Percentiles rank a stretch among this genome's conserved stretches.
Evolutionary conservation across 495 filamentous ascomycete genomes (phyloP).

Genomic region (Lasiosphaeria hispida): DNA sequence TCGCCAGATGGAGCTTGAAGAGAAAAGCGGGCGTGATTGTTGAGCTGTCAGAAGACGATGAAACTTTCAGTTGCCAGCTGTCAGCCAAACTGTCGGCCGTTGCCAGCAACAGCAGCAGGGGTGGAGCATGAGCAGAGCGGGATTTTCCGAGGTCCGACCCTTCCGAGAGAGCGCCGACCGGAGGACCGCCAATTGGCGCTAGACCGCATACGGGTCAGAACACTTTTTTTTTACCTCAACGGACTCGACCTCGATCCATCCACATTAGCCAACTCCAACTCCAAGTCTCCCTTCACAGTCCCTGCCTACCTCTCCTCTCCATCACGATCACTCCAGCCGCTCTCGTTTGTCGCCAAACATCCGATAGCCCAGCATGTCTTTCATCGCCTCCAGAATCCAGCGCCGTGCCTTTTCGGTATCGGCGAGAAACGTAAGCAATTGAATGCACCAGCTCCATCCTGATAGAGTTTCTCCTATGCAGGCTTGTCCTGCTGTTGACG

Average conservation of each 20-base stretch:
- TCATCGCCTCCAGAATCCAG: constrained; percentile 75
- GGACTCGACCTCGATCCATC: not conserved
- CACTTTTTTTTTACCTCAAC: constrained; percentile 32
- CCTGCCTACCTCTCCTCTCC: not conserved
- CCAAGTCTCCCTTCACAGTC: not conserved
- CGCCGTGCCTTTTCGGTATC: constrained; percentile 92
- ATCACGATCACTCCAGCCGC: constrained; percentile 15
- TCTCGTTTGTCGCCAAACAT: constrained; percentile 1
- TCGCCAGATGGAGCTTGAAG: too few species aligned
- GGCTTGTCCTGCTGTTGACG: too few species aligned
- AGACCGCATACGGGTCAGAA: constrained; percentile 12
- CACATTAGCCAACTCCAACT: constrained; percentile 4
- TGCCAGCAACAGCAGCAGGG: too few species aligned
- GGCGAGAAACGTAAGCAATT: constrained; percentile 70
- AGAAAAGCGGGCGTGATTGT: too few species aligned
- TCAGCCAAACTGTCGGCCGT: too few species aligned
- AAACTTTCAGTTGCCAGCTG: too few species aligned
- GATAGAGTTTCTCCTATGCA: constrained; percentile 15
- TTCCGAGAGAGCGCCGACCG: constrained; percentile 20
- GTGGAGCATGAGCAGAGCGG: constrained; percentile 5
- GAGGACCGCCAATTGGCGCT: constrained; percentile 12
- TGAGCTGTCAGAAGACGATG: too few species aligned
- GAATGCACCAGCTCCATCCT: constrained; percentile 13
- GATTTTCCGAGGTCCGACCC: constrained; percentile 30
- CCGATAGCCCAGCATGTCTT: constrained; percentile 57